These are phyloP conservation scores for Speleostelium caveatum DNA, from an alignment of 78 protist genomes.

Conservation along the genomic window DNA sequence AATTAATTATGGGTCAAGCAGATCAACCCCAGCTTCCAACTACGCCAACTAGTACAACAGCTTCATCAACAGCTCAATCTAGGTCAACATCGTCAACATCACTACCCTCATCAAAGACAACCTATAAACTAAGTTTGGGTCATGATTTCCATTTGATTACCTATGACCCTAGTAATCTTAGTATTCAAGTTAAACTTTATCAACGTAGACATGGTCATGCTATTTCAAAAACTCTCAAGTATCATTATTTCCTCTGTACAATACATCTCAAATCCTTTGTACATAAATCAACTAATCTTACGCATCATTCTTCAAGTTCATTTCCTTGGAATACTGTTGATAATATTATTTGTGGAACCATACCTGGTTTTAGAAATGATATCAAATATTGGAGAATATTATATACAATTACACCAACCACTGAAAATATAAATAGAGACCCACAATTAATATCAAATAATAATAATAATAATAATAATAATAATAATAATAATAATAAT, in stretches of 20 bases:
- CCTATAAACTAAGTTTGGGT: slow-evolving; percentile 57
- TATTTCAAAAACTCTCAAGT: slow-evolving; percentile 12
- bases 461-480: not conserved
- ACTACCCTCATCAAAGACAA: slow-evolving; percentile 12
- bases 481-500: not conserved
- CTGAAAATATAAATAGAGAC: not conserved
- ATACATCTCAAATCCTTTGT: slow-evolving; percentile 11
- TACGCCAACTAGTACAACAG: not conserved
- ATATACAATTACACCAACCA: slow-evolving; percentile 39
- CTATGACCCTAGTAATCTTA: slow-evolving; percentile 50
- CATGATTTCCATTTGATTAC: slow-evolving; percentile 77
- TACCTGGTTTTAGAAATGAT: slow-evolving; percentile 1
- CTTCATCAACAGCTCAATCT: not conserved
- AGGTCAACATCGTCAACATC: not conserved
- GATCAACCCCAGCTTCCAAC: not conserved
- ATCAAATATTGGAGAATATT: slow-evolving; percentile 52
- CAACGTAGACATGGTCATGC: slow-evolving; percentile 29
- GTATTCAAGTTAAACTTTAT: slow-evolving; percentile 78
- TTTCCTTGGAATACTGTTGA: slow-evolving; percentile 71
- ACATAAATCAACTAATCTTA: slow-evolving; percentile 9
- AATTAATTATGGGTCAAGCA: slow-evolving; percentile 43
- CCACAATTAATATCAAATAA: not conserved
- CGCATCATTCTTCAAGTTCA: slow-evolving; percentile 27
- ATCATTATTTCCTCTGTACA: slow-evolving; percentile 46
- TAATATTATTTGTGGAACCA: slow-evolving; percentile 67